A percentile compares a stretch with the other conserved stretches of the same genome.
These are phyloP conservation scores for Suillus decipiens DNA, from an alignment of 768 basidiomycete genomes.

Conservation along the genomic window DNA sequence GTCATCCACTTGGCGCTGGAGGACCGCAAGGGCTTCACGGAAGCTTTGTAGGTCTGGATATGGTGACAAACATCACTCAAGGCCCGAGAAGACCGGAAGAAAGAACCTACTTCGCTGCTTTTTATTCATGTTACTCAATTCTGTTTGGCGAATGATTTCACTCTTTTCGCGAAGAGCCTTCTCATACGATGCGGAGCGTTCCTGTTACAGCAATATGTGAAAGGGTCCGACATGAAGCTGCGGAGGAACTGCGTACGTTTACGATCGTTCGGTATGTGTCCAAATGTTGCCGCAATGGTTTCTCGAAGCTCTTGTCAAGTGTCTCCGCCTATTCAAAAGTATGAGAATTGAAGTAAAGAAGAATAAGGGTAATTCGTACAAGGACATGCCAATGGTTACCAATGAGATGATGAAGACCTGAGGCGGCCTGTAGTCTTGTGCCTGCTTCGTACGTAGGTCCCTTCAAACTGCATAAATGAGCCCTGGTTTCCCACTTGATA, in stretches of 20 bases:
- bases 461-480: constrained; percentile 53
- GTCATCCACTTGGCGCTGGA: constrained; percentile 91
- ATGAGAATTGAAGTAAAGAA: constrained; percentile 11
- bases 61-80: constrained; percentile 12
- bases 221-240: constrained; percentile 5
- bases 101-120: constrained; percentile 75
- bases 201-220: constrained; percentile 44
- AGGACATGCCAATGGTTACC: constrained; percentile 92
- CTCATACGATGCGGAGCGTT: constrained; percentile 85
- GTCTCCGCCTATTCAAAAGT: constrained; percentile 64
- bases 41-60: constrained; percentile 83
- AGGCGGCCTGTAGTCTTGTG: constrained; percentile 80
- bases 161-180: constrained; percentile 81
- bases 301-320: constrained; percentile 86
- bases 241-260: constrained; percentile 46
- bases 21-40: constrained; percentile 74
- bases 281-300: constrained; percentile 82
- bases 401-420: constrained; percentile 88
- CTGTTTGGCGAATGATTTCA: constrained; percentile 80
- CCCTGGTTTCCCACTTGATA: not conserved
- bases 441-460: constrained; percentile 81
- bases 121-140: constrained; percentile 80
- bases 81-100: constrained; percentile 9
- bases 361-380: constrained; percentile 45
- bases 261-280: constrained; percentile 78